Evolutionary conservation across 1,284 basidiomycete genomes (phyloP).

Genomic region (Tilletiopsis washingtonensis): DNA sequence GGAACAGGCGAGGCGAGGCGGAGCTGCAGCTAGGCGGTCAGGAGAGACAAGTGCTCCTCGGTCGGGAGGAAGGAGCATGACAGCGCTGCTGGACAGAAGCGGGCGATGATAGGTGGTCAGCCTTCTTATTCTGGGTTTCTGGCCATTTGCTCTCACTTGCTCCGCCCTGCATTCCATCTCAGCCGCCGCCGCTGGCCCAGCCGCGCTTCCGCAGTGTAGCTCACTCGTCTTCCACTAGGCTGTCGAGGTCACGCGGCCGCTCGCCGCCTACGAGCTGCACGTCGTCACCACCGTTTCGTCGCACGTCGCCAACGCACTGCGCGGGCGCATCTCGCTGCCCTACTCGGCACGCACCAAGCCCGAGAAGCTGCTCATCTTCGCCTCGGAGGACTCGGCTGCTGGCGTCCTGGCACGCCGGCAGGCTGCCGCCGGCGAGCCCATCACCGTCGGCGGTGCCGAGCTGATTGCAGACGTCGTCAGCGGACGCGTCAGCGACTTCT

Average conservation of each 20-base stretch:
- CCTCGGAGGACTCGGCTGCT: slow-evolving; percentile 37
- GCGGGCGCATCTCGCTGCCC: slow-evolving; percentile 38
- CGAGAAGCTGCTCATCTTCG: slow-evolving; percentile 42
- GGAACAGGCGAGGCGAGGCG: too few relatives aligned
- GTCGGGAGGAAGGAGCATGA: too few relatives aligned
- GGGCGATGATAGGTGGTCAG: too few relatives aligned
- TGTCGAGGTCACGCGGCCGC: slow-evolving; percentile 24
- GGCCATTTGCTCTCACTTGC: too few relatives aligned
- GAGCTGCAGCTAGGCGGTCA: too few relatives aligned
- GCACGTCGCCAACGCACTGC: slow-evolving; percentile 43
- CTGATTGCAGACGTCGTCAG: slow-evolving; percentile 37
- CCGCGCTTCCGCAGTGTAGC: too few relatives aligned
- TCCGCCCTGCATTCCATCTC: too few relatives aligned
- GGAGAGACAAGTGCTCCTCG: too few relatives aligned
- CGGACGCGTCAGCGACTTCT: slow-evolving; percentile 46
- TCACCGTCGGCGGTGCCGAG: slow-evolving; percentile 39
- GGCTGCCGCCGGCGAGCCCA: slow-evolving; percentile 1
- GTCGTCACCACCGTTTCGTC: slow-evolving; percentile 40
- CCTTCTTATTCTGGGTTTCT: too few relatives aligned
- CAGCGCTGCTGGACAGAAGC: too few relatives aligned
- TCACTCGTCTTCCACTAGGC: too few relatives aligned
- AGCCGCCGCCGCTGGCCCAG: too few relatives aligned
- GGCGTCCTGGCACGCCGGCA: slow-evolving; percentile 19
- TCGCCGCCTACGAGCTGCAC: slow-evolving; percentile 42
- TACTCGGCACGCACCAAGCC: slow-evolving; percentile 35